Base-by-base conservation (phyloP, 768 basidiomycete species). In the Russula lepida region DNA sequence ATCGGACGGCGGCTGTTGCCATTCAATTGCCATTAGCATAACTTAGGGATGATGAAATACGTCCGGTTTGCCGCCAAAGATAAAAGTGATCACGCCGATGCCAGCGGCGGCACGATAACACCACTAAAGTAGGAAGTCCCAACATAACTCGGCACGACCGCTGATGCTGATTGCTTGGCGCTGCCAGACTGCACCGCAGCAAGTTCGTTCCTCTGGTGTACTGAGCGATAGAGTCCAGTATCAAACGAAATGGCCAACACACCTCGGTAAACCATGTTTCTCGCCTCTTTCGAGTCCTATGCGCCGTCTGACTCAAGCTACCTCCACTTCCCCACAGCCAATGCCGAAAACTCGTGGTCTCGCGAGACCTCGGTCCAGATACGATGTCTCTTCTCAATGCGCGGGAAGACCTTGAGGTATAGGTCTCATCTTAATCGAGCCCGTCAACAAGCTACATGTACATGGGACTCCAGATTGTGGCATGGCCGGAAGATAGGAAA, bases 311-410 rank as follows among this genome's bases (percentile, higher is more conserved):
- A 63, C 56, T 27, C 51, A 21, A 21, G 35, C 39, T n/a, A 9
- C 35, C 46, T 58, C 32, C 33, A 27, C 25, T 11, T 37, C 17
- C 7, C 7, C 49, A 41, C 21, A 53, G 50, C 23, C 17, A 35
- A 12, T 70, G 67, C 30, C 67, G 65, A 54, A 79, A 78, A 65
- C 75, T 88, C 56, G 79, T 89, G 6, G 76, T 88, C 23, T 78
- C 79, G 35, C 80, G 84, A 56, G 72, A 82, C 68, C 74, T 89
- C 25, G 86, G 86, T 2, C 78, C 80, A 19, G 79, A 86, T 66
- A 80, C 79, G 3, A 86, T 88, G 84, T 74, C 80, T 23, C 64
- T 83, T 47, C 70, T 89, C 25, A 67, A 75, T 51, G 73, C 73
- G n/a, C 74, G 76, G 37, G 69, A 73, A 19, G 81, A 84, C 62